Base-by-base conservation (phyloP, 768 basidiomycete genomes). In the Xerocomellus dryophilus region DNA sequence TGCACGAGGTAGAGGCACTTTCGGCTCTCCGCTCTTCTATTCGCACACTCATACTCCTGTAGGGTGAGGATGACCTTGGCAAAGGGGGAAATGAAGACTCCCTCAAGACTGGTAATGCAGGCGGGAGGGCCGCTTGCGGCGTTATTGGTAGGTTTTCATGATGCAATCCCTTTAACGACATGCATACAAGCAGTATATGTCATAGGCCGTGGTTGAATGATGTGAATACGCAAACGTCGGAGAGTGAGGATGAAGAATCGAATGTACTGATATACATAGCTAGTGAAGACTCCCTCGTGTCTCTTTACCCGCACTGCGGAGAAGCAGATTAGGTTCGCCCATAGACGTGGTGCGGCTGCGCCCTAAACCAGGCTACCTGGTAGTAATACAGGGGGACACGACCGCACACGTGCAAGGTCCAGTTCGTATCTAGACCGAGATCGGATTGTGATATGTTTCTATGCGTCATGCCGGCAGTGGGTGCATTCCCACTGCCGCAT, bases 21-120 rank as follows among this genome's bases (percentile, higher is more conserved):
- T 32, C 12, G n/a, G 21, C 32, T 45, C 40, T 35, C 40, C 31
- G 25, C 15, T 20, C 40, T 57, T 38, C 49, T 59, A 17, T 43
- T 56, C 58, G 43, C 56, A 47, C 47, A 41, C 43, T 48, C 29
- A 54, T 27, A 36, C 39, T 43, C 46, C 45, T 51, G 36, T 58
- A 84, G 84, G 88, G 88, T 4, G 80, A 80, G 17, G 91, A 93
- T 64, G 91, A 93, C 63, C 77, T 92, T 46, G 91, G 90, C n/a
- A 74, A 71, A 55, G 88, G 88, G 15, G 75, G 73, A 39, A 77
- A 86, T 61, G 74, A 80, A 27, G 88, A 90, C 58, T 87, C 86
- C 20, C 73, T 84, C 51, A 88, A 81, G 66, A 92, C 88, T 4
- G 90, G 90, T 9, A 88, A 92, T 64, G 85, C 90, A 15, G 86